Conservation (phyloP, 2,329 filamentous ascomycete species). For the Dothistroma septosporum region DNA sequence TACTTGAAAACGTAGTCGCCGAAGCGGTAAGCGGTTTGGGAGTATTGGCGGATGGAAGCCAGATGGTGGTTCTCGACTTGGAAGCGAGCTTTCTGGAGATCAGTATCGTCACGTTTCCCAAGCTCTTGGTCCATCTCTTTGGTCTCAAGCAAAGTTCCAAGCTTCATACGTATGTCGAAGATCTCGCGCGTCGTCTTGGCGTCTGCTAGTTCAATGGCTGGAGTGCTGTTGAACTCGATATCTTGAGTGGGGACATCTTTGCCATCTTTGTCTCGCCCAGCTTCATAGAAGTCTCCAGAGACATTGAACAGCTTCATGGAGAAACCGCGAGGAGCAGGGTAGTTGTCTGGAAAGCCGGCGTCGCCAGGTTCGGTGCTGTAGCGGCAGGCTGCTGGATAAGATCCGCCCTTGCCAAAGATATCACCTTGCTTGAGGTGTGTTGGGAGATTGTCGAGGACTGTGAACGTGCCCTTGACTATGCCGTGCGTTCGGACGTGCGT, state of each 20-base stretch:
- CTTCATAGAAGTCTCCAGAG: slow-evolving; percentile 20
- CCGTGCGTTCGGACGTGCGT: slow-evolving; percentile 49
- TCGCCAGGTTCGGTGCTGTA: slow-evolving; percentile 36
- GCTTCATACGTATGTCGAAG: slow-evolving; percentile 39
- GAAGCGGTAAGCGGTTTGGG: slow-evolving; percentile 48
- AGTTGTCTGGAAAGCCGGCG: slow-evolving; percentile 40
- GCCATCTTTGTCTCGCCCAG: slow-evolving; percentile 39
- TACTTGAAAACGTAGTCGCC: slow-evolving; percentile 49
- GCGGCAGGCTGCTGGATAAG: slow-evolving; percentile 36
- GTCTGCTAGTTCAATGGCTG: slow-evolving; percentile 46
- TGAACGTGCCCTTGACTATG: slow-evolving; percentile 47
- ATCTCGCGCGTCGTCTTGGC: slow-evolving; percentile 46
- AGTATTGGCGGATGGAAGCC: slow-evolving; percentile 41
- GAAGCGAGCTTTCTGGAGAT: slow-evolving; percentile 41
- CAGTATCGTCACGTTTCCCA: slow-evolving; percentile 36
- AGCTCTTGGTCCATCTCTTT: slow-evolving; percentile 43
- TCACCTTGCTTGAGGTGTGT: slow-evolving; percentile 43
- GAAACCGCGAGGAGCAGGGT: slow-evolving; percentile 46
- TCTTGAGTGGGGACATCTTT: slow-evolving; percentile 40
- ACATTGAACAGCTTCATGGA: slow-evolving; percentile 51
- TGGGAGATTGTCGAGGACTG: slow-evolving; percentile 42
- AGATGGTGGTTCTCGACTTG: slow-evolving; percentile 41
- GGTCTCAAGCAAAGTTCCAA: slow-evolving; percentile 32
- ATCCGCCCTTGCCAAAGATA: slow-evolving; percentile 29
- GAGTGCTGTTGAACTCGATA: slow-evolving; percentile 50